These are phyloP conservation scores for Aspergillus awamori DNA, from an alignment of 2,329 filamentous ascomycete species.

Conservation along the genomic window DNA sequence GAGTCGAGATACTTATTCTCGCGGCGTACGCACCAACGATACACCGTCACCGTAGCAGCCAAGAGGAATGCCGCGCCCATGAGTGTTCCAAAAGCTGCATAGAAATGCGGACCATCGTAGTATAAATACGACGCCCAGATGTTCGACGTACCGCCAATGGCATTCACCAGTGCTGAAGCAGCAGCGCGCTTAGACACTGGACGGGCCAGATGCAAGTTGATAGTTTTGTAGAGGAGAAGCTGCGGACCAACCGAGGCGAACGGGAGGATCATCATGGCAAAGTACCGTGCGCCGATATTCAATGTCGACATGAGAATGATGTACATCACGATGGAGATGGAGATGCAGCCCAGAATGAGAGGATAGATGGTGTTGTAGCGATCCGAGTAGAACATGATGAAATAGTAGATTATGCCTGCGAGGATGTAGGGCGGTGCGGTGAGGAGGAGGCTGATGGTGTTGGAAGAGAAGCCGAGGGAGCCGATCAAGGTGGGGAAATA, in stretches of 20 bases:
- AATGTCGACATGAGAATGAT: slow-evolving; percentile 43
- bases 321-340: slow-evolving; percentile 41
- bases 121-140: slow-evolving; percentile 32
- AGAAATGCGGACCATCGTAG: slow-evolving; percentile 37
- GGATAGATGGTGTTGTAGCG: slow-evolving; percentile 40
- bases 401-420: slow-evolving; percentile 42
- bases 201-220: slow-evolving; percentile 47
- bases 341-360: slow-evolving; percentile 40
- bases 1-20: slow-evolving; percentile 47
- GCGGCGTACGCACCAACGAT: slow-evolving; percentile 42
- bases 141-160: slow-evolving; percentile 30
- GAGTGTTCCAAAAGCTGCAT: slow-evolving; percentile 46
- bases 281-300: slow-evolving; percentile 46
- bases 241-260: slow-evolving; percentile 46
- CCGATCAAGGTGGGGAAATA: slow-evolving; percentile 32
- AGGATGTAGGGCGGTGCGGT: slow-evolving; percentile 53
- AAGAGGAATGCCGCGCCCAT: slow-evolving; percentile 34
- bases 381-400: slow-evolving; percentile 42
- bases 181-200: slow-evolving; percentile 49
- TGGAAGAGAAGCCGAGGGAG: slow-evolving; percentile 24
- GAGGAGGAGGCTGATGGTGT: slow-evolving; percentile 48
- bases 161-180: slow-evolving; percentile 46
- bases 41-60: slow-evolving; percentile 39
- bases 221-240: slow-evolving; percentile 47
- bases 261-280: slow-evolving; percentile 48